Evolutionary conservation across 306 rosid species (phyloP).

Genomic region (Albizia julibrissin): DNA sequence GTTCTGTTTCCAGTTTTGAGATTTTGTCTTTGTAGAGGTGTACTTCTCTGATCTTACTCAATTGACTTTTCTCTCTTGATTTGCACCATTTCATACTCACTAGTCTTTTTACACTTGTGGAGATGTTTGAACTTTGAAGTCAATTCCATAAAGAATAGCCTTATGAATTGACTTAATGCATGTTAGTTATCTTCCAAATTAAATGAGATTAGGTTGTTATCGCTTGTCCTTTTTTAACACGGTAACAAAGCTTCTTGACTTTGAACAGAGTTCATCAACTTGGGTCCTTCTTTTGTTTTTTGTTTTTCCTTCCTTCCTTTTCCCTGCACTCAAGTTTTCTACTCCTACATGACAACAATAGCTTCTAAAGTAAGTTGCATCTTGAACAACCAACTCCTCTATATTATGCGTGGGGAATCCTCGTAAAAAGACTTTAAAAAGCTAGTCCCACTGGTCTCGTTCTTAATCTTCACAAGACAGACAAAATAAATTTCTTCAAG

Average conservation of each 20-base stretch:
- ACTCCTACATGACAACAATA: too few species aligned
- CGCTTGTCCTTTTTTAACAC: not conserved
- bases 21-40: not conserved
- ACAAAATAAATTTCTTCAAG: too few species aligned
- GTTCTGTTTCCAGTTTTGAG: too few species aligned
- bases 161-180: not conserved
- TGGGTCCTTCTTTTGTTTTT: too few species aligned
- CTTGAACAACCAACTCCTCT: too few species aligned
- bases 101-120: not conserved
- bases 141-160: not conserved
- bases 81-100: not conserved
- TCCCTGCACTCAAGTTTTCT: too few species aligned
- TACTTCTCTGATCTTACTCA: not conserved
- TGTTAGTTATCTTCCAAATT: not conserved
- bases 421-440: too few species aligned
- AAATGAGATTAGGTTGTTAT: not conserved
- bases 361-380: too few species aligned
- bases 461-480: too few species aligned
- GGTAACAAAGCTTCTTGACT: not conserved
- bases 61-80: not conserved
- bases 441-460: too few species aligned
- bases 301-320: too few species aligned
- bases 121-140: not conserved
- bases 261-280: not conserved
- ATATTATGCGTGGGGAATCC: too few species aligned